Evolutionary conservation across 192 early-diverging fungal species (phyloP).

Genomic region (Kappamyces sp.): DNA sequence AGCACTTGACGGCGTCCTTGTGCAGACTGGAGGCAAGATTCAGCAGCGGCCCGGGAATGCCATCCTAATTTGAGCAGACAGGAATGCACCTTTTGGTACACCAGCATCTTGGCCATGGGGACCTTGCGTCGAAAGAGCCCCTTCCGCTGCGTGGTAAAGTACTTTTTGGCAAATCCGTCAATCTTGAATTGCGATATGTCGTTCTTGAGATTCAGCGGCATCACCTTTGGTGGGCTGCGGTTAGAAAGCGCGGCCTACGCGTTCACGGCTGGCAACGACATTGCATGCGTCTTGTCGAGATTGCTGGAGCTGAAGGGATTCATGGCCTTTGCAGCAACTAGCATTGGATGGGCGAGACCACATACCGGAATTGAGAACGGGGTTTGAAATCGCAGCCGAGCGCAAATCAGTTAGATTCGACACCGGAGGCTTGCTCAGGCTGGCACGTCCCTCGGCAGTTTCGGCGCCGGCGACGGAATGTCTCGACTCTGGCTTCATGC

Average conservation of each 20-base stretch:
- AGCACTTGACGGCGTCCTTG: conserved; percentile 82
- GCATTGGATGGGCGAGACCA: not conserved
- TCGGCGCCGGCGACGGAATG: conserved; percentile 15
- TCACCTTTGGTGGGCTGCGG: not conserved
- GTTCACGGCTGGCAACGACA: conserved; percentile 7
- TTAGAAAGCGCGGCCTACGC: not conserved
- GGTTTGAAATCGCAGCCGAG: not conserved
- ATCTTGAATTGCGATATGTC: conserved; percentile 76
- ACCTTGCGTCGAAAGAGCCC: conserved; percentile 81
- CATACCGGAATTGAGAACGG: conserved; percentile 3
- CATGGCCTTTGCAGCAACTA: conserved; percentile 54
- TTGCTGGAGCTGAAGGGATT: conserved; percentile 36
- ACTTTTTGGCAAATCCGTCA: conserved; percentile 83
- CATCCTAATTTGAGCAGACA: conserved; percentile 43
- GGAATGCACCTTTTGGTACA: conserved; percentile 58
- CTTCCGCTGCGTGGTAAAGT: conserved; percentile 82
- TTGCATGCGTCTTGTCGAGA: conserved; percentile 18
- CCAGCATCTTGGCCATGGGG: conserved; percentile 83
- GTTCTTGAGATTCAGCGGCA: conserved; percentile 42
- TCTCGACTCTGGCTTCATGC: not conserved
- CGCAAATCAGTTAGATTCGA: conserved; percentile 12
- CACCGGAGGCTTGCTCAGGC: conserved; percentile 42
- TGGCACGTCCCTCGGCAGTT: conserved; percentile 24
- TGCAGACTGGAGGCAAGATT: conserved; percentile 72
- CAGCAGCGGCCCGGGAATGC: conserved; percentile 74